Conservation (phyloP, 768 basidiomycete genomes). For the Calvatia gigantea region DNA sequence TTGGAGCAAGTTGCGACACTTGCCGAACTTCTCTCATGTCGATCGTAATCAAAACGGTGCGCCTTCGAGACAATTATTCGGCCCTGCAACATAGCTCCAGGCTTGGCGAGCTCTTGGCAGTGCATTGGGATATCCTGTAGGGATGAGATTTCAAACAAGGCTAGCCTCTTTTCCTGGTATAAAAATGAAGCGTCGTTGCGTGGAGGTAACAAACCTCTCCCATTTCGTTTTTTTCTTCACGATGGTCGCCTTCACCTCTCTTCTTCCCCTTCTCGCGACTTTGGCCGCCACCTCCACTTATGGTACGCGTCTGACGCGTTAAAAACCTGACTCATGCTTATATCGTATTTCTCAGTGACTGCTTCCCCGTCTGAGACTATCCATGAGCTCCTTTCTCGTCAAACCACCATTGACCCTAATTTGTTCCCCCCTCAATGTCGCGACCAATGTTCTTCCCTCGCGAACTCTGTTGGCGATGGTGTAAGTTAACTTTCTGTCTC, state of each 20-base stretch:
- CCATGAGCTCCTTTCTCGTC: slow-evolving; percentile 4
- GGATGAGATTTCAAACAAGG: too few relatives aligned
- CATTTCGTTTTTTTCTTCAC: neutral
- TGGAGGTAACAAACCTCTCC: neutral
- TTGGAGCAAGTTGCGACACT: too few relatives aligned
- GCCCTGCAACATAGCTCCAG: too few relatives aligned
- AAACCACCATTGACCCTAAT: slow-evolving; percentile 3
- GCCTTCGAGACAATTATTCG: too few relatives aligned
- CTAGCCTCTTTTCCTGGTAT: too few relatives aligned
- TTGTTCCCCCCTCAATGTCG: neutral
- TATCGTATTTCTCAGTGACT: neutral
- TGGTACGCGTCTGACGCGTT: neutral
- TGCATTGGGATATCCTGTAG: too few relatives aligned
- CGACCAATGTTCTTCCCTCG: neutral
- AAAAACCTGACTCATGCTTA: neutral
- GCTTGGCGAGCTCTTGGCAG: too few relatives aligned
- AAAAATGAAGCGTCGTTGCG: neutral
- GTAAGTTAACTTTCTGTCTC: neutral
- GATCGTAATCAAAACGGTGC: too few relatives aligned
- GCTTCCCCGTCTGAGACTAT: neutral
- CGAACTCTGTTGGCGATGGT: neutral
- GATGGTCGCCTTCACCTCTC: slow-evolving; percentile 3
- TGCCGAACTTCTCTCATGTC: too few relatives aligned
- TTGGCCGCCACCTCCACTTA: slow-evolving; percentile 4
- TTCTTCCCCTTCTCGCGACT: neutral